Evolutionary conservation across 441 rosid genomes (phyloP).

Genomic region (Adansonia madagascariensis): DNA sequence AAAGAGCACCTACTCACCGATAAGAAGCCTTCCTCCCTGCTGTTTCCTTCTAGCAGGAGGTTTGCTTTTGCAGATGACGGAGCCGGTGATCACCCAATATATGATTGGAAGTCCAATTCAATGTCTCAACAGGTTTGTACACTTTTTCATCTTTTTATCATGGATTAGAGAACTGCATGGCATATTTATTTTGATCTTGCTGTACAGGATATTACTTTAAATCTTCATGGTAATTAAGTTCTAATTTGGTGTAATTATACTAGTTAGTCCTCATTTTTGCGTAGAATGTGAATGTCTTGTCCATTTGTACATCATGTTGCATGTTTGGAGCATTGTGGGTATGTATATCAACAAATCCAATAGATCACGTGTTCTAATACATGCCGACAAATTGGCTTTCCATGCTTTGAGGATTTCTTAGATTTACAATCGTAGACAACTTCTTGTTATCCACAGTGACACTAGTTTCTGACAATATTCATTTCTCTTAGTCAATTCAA

Average conservation of each 20-base stretch:
- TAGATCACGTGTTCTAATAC: constrained; percentile 13
- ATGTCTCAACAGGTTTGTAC: constrained; percentile 71
- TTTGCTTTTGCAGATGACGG: constrained; percentile 70
- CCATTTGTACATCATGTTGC: neutral
- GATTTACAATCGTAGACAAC: neutral
- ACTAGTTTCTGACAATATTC: neutral
- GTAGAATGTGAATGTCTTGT: constrained; percentile 6
- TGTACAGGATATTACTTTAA: neutral
- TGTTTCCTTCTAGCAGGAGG: constrained; percentile 71
- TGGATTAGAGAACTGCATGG: neutral
- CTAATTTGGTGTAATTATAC: neutral
- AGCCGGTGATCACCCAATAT: constrained; percentile 62
- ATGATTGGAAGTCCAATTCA: constrained; percentile 78
- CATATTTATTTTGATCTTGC: constrained; percentile 6
- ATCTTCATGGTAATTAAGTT: constrained; percentile 1
- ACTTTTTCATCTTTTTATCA: constrained; percentile 22
- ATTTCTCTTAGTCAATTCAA: neutral
- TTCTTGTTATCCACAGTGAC: neutral
- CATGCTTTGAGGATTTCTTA: neutral
- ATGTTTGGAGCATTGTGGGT: neutral
- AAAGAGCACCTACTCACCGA: constrained; percentile 57
- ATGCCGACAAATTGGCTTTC: neutral
- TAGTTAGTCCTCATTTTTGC: neutral
- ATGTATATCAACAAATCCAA: constrained; percentile 10
- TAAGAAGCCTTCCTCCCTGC: constrained; percentile 66